Evolutionary conservation across 176 grass and related monocot species (phyloP), one percentile per base, ranked within the genome.

Genomic region (Avena sativa): DNA sequence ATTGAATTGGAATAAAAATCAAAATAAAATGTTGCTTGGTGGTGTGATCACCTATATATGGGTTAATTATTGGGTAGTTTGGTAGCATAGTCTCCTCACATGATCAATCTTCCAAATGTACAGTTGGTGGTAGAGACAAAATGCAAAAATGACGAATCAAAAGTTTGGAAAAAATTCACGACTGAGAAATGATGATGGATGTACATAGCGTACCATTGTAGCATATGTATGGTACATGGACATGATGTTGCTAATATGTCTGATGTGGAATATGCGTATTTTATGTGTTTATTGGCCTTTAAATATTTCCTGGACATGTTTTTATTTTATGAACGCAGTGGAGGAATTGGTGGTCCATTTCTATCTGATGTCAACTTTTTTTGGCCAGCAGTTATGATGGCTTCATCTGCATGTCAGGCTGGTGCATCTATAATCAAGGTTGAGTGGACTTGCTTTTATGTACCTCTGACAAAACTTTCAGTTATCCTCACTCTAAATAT

Each of bases 361-460:
- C 69, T 94, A 71, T 94, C 87, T 56, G 86, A 89, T 82, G 84
- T 93, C 76, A 90, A 93, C 3, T 83, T 93, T 73, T 71, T 93
- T 25, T 96, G 97, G 97, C 94, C 97, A 84, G 85, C 87, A 79
- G 83, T 98, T 63, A 83, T 98, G 97, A 70, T 98, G 76, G 89
- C 34, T 90, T 98, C 97, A 43, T 80, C 94, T 80, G 92, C 90
- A 80, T 92, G 92, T 86, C 97, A 98, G 61, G 89, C 97, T 86
- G 93, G 74, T 85, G 97, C 93, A 70, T 94, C 97, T 80, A 91
- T 98, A 86, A 91, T 96, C 80, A 98, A 98, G 96, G 96, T 96
- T 88, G 61, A 86, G 46, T 62, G 14, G 30, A 50, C 83, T 81
- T 47, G 25, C 6, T 66, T 14, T 32, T 51, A 51, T 69, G 52